Evolutionary conservation across 2,329 filamentous ascomycete genomes (phyloP), one percentile per base, ranked within the genome.

Genomic region (Exophiala bonariae): DNA sequence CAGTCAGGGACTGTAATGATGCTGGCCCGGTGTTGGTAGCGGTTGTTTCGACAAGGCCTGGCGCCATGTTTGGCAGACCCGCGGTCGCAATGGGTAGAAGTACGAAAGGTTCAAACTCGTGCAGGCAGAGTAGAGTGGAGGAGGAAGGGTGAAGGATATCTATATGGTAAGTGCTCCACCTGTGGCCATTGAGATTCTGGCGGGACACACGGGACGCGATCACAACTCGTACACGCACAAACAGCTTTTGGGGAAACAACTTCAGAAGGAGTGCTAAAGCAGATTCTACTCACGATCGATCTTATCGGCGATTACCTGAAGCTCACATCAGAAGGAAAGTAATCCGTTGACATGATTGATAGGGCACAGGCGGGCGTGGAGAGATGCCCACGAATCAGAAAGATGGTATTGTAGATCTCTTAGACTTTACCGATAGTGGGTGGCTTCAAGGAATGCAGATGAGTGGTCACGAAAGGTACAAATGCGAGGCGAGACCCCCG

Each of bases 1-100:
- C 82, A 1, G 88, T 93, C 41, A 96, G 69, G 14, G 81, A 71
- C 34, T 76, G 69, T 30, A 88, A 71, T 33, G 75, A 71, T 31
- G 65, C 63, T 40, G 68, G 65, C 47, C 72, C 71, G 28, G 73
- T 65, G 17, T 64, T 58, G 3, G 72, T 65, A 11, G 23, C 23
- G 31, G 75, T 75, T 11, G 75, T 75, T 19, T 62, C 61, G 11
- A 80, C 64, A 41, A 80, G 67, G 38, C 78, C 79, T 30, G 81
- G 80, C 44, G 80, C 79, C 81, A 85, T 85, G 8, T 30, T n/a
- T 43, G 38, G 23, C 10, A 26, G 16, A 26, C 23, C n/a, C n/a
- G n/a, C n/a, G n/a, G n/a, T n/a, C n/a, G n/a, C n/a, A n/a, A n/a
- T n/a, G n/a, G n/a, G 9, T 13, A 9, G 10, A 13, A 18, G 33